Evolutionary conservation across 495 filamentous ascomycete genomes (phyloP).

Genomic region (Penicillium silybi): DNA sequence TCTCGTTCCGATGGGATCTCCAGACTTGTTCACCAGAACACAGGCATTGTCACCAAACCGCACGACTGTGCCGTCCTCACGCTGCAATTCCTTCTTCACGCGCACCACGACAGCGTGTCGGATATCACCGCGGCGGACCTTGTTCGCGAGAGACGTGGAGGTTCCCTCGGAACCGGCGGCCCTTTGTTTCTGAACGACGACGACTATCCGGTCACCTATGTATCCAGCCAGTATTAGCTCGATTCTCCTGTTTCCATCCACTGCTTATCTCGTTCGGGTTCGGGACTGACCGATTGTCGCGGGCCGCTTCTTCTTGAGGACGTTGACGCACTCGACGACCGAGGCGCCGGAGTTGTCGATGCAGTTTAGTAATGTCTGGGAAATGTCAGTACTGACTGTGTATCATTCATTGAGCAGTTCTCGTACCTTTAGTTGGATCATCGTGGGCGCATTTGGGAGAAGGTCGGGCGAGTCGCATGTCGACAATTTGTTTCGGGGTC

Average conservation of each 20-base stretch:
- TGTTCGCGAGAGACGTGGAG: constrained; percentile 65
- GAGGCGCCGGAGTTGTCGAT: constrained; percentile 99
- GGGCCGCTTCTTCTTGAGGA: constrained; percentile 83
- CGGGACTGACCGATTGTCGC: constrained; percentile 78
- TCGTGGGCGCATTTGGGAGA: constrained; percentile 49
- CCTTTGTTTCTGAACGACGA: constrained; percentile 95
- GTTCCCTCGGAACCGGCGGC: constrained; percentile 63
- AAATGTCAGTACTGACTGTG: background rate
- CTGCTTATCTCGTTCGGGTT: background rate
- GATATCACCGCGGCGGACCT: constrained; percentile 95
- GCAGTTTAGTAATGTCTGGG: constrained; percentile 96
- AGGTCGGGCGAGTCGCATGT: constrained; percentile 4
- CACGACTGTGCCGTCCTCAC: constrained; percentile 82
- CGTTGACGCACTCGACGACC: constrained; percentile 91
- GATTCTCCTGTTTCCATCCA: background rate
- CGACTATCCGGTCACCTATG: constrained; percentile 91
- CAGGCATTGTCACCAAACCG: constrained; percentile 98
- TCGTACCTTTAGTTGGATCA: constrained; percentile 96
- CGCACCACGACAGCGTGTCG: constrained; percentile 94
- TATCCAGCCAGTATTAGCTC: constrained; percentile 7
- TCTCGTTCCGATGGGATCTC: constrained; percentile 90
- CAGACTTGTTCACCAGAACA: constrained; percentile 94
- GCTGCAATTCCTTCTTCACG: constrained; percentile 77
- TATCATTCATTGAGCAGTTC: background rate
- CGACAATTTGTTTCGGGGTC: constrained; percentile 24